A percentile compares a stretch with the other conserved stretches of the same genome.
Conservation (phyloP, 176 grass and related monocot genomes). For the Thinopyrum elongatum region DNA sequence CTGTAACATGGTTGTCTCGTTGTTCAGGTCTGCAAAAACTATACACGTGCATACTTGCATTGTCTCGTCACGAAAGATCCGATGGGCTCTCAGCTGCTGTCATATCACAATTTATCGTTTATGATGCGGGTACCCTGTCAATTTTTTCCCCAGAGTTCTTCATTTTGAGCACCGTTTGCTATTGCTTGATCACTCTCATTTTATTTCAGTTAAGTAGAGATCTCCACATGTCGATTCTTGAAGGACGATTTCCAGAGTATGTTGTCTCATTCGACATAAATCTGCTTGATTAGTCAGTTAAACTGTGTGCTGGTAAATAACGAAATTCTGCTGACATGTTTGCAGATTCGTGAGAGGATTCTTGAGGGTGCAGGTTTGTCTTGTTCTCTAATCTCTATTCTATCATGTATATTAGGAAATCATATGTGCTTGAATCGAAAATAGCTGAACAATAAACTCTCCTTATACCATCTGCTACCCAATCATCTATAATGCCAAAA, state of each 20-base stretch:
- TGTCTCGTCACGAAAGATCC: slow-evolving; percentile 91
- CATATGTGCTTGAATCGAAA: not conserved
- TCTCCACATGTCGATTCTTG: slow-evolving; percentile 87
- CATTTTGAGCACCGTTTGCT: not conserved
- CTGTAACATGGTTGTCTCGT: slow-evolving; percentile 13
- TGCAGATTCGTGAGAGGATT: slow-evolving; percentile 82
- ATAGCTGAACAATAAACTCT: not conserved
- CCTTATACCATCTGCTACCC: not conserved
- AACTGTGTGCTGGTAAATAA: slow-evolving; percentile 14
- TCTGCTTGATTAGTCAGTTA: not conserved
- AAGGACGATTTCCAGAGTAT: slow-evolving; percentile 89
- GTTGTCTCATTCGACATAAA: not conserved
- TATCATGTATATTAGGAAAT: too few species aligned
- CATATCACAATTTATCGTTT: slow-evolving; percentile 91
- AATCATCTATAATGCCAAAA: not conserved
- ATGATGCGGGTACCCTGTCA: slow-evolving; percentile 76
- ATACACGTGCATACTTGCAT: slow-evolving; percentile 89
- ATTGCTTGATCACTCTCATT: slow-evolving; percentile 6
- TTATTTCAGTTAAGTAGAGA: slow-evolving; percentile 76
- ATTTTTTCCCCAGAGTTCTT: not conserved
- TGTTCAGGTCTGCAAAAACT: slow-evolving; percentile 86
- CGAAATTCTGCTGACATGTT: not conserved
- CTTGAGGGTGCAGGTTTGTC: slow-evolving; percentile 71
- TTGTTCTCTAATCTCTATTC: not conserved
- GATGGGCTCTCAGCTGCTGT: slow-evolving; percentile 88